A percentile compares a stretch with the other conserved stretches of the same genome.
Evolutionary conservation across 2,329 filamentous ascomycete genomes (phyloP).

Genomic region (Exophiala sp.): DNA sequence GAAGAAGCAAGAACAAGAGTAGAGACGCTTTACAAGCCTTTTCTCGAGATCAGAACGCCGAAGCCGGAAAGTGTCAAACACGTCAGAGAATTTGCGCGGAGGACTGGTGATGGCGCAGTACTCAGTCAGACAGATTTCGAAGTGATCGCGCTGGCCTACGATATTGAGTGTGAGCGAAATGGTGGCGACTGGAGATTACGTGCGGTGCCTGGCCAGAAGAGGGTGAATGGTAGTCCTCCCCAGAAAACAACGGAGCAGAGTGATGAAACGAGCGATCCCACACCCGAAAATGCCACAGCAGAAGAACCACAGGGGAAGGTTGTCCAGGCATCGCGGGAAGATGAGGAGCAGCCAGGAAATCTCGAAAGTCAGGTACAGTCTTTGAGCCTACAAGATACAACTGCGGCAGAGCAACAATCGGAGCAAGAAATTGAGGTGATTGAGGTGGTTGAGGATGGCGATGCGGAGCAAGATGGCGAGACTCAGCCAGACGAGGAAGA

Average conservation of each 20-base stretch:
- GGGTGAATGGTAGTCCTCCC: conserved; percentile 67
- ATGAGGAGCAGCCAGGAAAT: not conserved
- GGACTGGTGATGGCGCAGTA: conserved; percentile 84
- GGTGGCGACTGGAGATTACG: conserved; percentile 84
- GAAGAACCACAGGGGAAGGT: conserved; percentile 19
- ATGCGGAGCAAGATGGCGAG: conserved; percentile 26
- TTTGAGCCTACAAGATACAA: conserved; percentile 8
- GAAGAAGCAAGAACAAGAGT: conserved; percentile 73
- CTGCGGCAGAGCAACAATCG: conserved; percentile 27
- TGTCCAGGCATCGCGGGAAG: conserved; percentile 17
- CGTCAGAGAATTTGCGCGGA: conserved; percentile 78
- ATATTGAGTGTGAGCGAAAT: conserved; percentile 88
- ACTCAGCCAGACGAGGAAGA: conserved; percentile 31
- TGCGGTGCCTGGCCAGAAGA: conserved; percentile 73
- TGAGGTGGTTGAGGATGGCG: conserved; percentile 22
- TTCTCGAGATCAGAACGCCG: conserved; percentile 73
- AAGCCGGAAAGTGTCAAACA: conserved; percentile 72
- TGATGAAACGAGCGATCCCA: not conserved
- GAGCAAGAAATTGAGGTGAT: conserved; percentile 28
- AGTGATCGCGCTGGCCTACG: conserved; percentile 84
- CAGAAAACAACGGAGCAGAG: conserved; percentile 29
- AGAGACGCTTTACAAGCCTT: conserved; percentile 80
- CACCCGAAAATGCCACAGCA: too few relatives aligned
- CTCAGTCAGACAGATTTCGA: conserved; percentile 86
- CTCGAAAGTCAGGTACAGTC: conserved; percentile 7